Evolutionary conservation across 2,329 filamentous ascomycete genomes (phyloP).

Genomic region (Cladophialophora bantiana): DNA sequence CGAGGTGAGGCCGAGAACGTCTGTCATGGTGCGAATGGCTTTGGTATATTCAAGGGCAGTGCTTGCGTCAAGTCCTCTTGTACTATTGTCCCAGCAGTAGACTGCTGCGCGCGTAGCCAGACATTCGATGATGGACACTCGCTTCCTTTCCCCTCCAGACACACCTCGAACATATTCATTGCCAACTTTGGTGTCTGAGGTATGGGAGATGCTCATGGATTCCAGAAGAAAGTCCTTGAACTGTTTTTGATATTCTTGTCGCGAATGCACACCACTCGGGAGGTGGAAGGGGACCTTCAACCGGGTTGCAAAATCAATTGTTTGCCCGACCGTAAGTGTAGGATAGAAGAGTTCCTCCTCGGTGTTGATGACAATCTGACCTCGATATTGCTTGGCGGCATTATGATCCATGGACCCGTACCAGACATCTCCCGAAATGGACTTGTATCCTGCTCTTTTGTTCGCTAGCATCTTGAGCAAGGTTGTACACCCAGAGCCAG

Average conservation of each 20-base stretch:
- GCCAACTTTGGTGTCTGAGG: constrained; percentile 56
- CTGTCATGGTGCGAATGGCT: constrained; percentile 68
- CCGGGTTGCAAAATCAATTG: constrained; percentile 62
- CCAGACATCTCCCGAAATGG: constrained; percentile 80
- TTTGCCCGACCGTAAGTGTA: constrained; percentile 69
- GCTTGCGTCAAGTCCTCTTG: constrained; percentile 69
- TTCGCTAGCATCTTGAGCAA: constrained; percentile 80
- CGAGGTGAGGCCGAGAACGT: constrained; percentile 65
- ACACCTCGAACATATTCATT: constrained; percentile 68
- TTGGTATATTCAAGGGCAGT: constrained; percentile 68
- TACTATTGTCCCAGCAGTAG: constrained; percentile 66
- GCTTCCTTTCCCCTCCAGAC: constrained; percentile 67
- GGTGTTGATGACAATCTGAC: constrained; percentile 85
- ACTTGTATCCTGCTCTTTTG: constrained; percentile 63
- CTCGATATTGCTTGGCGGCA: constrained; percentile 72
- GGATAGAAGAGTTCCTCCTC: constrained; percentile 85
- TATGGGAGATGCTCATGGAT: constrained; percentile 63
- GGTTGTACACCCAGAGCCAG: constrained; percentile 71
- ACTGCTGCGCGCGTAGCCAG: constrained; percentile 50
- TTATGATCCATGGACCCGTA: constrained; percentile 71
- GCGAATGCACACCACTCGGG: constrained; percentile 48
- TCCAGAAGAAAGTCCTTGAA: constrained; percentile 63
- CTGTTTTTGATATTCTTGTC: constrained; percentile 57
- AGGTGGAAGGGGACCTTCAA: constrained; percentile 61
- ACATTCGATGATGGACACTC: constrained; percentile 65